Conservation (phyloP, 176 grass and related monocot genomes). For the Sorghum bicolor region Sorghum_bicolor_NCBIv3 NC_012875.2:536501-537000, state of each 20-base stretch:
- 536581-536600: neutral
- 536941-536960: too few species aligned
- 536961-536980: too few species aligned
- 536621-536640: neutral
- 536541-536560: constrained; percentile 33
- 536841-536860: neutral
- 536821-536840: neutral
- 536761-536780: neutral
- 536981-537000: too few species aligned
- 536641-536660: neutral
- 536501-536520: constrained; percentile 71
- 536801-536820: neutral
- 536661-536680: neutral
- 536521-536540: constrained; percentile 71
- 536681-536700: neutral
- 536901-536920: too few species aligned
- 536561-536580: constrained; percentile 35
- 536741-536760: neutral
- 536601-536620: constrained; percentile 28
- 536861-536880: too few species aligned
- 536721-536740: neutral
- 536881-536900: too few species aligned
- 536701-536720: neutral
- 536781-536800: neutral
- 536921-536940: too few species aligned